Percentiles rank a stretch among this genome's conserved stretches.
Evolutionary conservation across 2,329 filamentous ascomycete species (phyloP).

Genomic region (Cytospora mali): DNA sequence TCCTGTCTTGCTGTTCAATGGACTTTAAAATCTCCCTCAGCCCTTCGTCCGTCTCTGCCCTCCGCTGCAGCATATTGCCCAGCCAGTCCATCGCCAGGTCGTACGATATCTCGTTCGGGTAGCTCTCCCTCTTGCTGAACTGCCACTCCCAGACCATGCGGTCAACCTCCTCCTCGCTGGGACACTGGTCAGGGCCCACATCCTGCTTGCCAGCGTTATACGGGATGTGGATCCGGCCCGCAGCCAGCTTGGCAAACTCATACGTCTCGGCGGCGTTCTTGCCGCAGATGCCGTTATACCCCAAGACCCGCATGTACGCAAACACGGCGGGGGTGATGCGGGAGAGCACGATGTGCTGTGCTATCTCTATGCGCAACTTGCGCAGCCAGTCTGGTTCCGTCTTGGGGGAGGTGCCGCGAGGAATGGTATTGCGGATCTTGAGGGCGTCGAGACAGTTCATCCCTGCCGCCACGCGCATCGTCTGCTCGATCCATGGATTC

Average conservation of each 20-base stretch:
- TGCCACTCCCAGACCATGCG: not conserved
- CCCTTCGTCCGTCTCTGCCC: not conserved
- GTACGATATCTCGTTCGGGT: not conserved
- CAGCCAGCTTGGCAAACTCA: not conserved
- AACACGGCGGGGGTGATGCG: not conserved
- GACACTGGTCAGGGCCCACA: too few relatives aligned
- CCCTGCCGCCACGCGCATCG: not conserved
- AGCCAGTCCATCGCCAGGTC: not conserved
- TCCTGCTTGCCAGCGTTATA: not conserved
- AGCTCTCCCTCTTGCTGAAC: not conserved
- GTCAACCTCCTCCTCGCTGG: not conserved
- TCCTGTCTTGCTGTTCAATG: not conserved
- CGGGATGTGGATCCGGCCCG: not conserved
- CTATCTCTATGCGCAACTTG: not conserved
- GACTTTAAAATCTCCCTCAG: not conserved
- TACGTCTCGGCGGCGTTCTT: not conserved
- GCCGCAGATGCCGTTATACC: not conserved
- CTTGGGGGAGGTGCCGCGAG: not conserved
- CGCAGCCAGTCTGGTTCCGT: not conserved
- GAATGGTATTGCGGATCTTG: not conserved
- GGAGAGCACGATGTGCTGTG: not conserved
- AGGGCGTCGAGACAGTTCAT: not conserved
- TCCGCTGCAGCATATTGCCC: not conserved
- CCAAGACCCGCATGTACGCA: not conserved
- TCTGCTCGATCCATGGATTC: not conserved